Conservation (phyloP, 2,329 filamentous ascomycete species). For the Penicillium freii region DNA sequence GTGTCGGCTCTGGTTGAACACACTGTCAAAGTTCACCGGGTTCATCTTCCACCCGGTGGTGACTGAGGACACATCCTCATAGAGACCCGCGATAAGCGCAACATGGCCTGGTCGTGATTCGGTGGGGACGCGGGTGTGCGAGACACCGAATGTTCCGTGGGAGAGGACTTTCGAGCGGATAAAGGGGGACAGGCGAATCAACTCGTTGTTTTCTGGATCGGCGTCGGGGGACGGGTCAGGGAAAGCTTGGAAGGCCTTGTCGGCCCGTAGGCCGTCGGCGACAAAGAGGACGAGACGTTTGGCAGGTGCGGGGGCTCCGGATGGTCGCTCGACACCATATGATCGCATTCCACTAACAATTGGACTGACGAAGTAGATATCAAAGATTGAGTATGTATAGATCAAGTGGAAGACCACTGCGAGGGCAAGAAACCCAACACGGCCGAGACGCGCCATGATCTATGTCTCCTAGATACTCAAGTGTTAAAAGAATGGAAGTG, state of each 20-base stretch:
- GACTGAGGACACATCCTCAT: conserved; percentile 96
- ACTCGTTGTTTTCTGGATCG: conserved; percentile 38
- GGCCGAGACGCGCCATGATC: conserved; percentile 56
- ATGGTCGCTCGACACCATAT: conserved; percentile 65
- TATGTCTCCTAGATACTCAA: conserved; percentile 12
- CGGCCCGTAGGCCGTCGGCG: conserved; percentile 93
- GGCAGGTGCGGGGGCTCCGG: conserved; percentile 68
- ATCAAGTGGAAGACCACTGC: conserved; percentile 90
- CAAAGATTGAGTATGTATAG: conserved; percentile 94
- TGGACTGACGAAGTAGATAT: conserved; percentile 97
- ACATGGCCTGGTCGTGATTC: conserved; percentile 96
- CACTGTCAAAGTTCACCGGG: conserved; percentile 96
- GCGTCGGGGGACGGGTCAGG: conserved; percentile 72
- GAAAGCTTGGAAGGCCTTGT: conserved; percentile 95
- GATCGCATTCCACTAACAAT: conserved; percentile 94
- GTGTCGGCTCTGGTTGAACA: conserved; percentile 94
- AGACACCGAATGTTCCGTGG: conserved; percentile 93
- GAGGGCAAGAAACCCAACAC: conserved; percentile 80
- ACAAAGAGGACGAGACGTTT: conserved; percentile 91
- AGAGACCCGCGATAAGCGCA: conserved; percentile 90
- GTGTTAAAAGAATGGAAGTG: conserved; percentile 22
- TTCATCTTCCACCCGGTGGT: conserved; percentile 98
- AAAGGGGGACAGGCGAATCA: conserved; percentile 83
- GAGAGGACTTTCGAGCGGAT: conserved; percentile 83
- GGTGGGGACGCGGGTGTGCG: conserved; percentile 93